A percentile compares a stretch with the other conserved stretches of the same genome.
Conservation (phyloP, 495 filamentous ascomycete genomes). For the Podospora sp. region DNA sequence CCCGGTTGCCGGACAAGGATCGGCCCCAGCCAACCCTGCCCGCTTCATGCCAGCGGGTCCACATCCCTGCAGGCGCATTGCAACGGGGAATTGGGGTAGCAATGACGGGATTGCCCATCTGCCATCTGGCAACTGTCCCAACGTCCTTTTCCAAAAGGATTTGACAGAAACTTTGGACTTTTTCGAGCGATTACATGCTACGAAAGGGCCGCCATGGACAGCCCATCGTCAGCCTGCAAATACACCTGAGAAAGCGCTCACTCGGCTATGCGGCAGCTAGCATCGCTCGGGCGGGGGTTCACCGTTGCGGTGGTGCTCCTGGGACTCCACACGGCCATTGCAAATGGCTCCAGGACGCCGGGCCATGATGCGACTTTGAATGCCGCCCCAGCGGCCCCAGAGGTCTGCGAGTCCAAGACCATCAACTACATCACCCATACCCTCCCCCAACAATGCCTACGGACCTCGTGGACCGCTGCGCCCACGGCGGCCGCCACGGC, state of each 20-base stretch:
- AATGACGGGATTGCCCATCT: slow-evolving; percentile 15
- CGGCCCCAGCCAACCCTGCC: background rate
- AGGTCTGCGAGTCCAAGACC: slow-evolving; percentile 63
- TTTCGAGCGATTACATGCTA: background rate
- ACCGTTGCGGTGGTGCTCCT: slow-evolving; percentile 31
- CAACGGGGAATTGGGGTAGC: slow-evolving; percentile 2
- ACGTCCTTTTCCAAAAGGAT: slow-evolving; percentile 13
- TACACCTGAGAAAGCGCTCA: slow-evolving; percentile 24
- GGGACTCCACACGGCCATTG: slow-evolving; percentile 27
- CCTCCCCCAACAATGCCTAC: slow-evolving; percentile 75
- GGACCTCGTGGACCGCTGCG: slow-evolving; percentile 45
- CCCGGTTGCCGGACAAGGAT: background rate
- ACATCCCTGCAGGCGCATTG: slow-evolving; percentile 14
- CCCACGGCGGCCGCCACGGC: slow-evolving; percentile 31
- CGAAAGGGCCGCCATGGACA: slow-evolving; percentile 30
- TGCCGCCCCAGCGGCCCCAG: slow-evolving; percentile 20
- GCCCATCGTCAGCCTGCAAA: slow-evolving; percentile 16
- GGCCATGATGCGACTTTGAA: slow-evolving; percentile 22
- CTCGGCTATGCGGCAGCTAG: slow-evolving; percentile 26
- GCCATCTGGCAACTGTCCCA: slow-evolving; percentile 21
- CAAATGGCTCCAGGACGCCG: slow-evolving; percentile 25
- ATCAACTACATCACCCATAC: slow-evolving; percentile 82
- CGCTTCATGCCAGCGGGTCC: background rate
- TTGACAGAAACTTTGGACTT: background rate
- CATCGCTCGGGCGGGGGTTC: slow-evolving; percentile 13